Evolutionary conservation across 1,284 basidiomycete genomes (phyloP).

Genomic region (Fomes fomentarius): DNA sequence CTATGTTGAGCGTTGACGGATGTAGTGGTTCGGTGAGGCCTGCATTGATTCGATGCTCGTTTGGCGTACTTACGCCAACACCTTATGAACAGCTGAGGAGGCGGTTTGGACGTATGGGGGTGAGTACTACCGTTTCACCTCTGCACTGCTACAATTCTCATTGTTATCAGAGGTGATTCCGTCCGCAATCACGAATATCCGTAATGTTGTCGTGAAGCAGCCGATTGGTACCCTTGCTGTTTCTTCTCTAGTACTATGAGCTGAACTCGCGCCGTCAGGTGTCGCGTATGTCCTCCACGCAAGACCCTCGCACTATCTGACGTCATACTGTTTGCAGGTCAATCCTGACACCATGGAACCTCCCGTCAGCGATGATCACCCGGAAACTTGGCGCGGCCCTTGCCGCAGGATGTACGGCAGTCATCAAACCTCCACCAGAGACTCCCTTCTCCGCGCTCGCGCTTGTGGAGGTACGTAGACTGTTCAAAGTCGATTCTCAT

Average conservation of each 20-base stretch:
- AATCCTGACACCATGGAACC: conserved; percentile 88
- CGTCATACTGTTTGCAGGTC: conserved; percentile 54
- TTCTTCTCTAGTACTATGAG: neutral
- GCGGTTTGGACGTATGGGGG: conserved; percentile 85
- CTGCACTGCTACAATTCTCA: too few relatives aligned
- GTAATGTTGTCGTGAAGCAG: conserved; percentile 96
- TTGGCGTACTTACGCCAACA: neutral
- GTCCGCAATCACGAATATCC: conserved; percentile 67
- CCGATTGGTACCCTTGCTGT: conserved; percentile 71
- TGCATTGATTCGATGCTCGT: neutral
- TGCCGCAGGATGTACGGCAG: conserved; percentile 93
- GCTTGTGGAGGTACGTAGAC: conserved; percentile 83
- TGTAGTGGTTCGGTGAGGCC: conserved; percentile 75
- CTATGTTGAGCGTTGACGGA: neutral
- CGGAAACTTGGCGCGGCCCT: conserved; percentile 90
- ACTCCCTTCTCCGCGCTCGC: conserved; percentile 95
- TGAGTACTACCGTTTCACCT: conserved; percentile 37
- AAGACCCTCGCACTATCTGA: too few relatives aligned
- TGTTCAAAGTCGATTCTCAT: too few relatives aligned
- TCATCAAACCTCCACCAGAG: conserved; percentile 96
- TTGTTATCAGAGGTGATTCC: conserved; percentile 93
- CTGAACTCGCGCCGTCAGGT: conserved; percentile 36
- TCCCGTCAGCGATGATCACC: conserved; percentile 93
- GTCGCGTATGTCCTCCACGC: conserved; percentile 62
- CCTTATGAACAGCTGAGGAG: conserved; percentile 70